Conservation (phyloP, 108 stramenopile genomes). For the Parietichytrium sp. region DNA sequence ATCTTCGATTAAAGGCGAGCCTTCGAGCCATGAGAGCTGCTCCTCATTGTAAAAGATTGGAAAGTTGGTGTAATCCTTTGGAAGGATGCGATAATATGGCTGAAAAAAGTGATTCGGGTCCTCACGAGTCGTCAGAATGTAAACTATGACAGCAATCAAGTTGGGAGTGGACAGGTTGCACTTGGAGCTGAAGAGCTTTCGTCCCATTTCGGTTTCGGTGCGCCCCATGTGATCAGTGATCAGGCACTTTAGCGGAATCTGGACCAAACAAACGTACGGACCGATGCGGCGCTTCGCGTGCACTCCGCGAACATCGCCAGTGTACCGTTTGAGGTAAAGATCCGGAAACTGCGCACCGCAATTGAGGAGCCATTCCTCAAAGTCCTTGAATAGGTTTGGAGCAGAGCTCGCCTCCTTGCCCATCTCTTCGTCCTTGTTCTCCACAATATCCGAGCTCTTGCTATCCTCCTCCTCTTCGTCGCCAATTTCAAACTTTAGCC, state of each 20-base stretch:
- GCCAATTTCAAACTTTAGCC: constrained; percentile 12
- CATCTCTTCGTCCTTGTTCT: background rate
- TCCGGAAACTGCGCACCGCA: constrained; percentile 54
- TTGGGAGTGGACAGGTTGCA: constrained; percentile 87
- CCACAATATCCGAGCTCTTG: background rate
- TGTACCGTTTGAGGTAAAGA: constrained; percentile 52
- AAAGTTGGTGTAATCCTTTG: constrained; percentile 83
- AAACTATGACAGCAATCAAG: constrained; percentile 92
- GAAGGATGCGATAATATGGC: constrained; percentile 91
- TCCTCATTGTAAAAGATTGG: constrained; percentile 92
- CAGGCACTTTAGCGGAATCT: constrained; percentile 81
- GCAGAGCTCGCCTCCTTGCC: background rate
- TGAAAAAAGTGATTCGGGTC: constrained; percentile 81
- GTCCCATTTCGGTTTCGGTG: constrained; percentile 76
- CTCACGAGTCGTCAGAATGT: constrained; percentile 62
- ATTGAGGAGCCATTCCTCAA: constrained; percentile 56
- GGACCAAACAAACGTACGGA: constrained; percentile 77
- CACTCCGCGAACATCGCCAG: constrained; percentile 90
- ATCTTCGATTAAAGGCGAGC: constrained; percentile 79
- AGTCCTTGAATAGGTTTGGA: constrained; percentile 42
- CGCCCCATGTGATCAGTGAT: constrained; percentile 99
- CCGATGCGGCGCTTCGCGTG: constrained; percentile 78
- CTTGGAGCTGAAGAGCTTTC: constrained; percentile 67
- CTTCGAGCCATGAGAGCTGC: constrained; percentile 76
- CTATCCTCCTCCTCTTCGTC: background rate